A percentile compares a stretch with the other conserved stretches of the same genome.
phyloP scores from a whole-genome alignment of 495 filamentous ascomycete genomes.

The Rusavskia elegans region DNA sequence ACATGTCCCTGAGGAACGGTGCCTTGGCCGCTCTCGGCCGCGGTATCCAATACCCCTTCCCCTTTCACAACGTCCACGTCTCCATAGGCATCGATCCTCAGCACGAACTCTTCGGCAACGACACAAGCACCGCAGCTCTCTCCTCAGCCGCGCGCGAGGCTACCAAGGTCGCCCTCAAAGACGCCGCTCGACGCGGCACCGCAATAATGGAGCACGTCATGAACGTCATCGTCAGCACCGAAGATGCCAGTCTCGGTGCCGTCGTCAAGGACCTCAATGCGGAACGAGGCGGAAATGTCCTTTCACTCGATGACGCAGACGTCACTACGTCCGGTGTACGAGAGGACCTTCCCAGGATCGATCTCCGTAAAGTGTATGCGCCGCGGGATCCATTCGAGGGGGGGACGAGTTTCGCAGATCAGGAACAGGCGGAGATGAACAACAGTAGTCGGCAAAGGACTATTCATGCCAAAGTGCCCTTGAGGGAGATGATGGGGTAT shows the following conservation, averaged over 20 bases:
- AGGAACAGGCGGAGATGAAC: constrained; percentile 6
- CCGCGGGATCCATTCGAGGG: constrained; percentile 69
- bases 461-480: constrained; percentile 70
- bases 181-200: constrained; percentile 29
- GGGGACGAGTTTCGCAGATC: constrained; percentile 18
- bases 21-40: constrained; percentile 71
- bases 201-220: constrained; percentile 86
- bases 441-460: constrained; percentile 31
- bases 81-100: constrained; percentile 48
- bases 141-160: constrained; percentile 62
- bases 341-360: constrained; percentile 31
- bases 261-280: constrained; percentile 86
- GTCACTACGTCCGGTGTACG: constrained; percentile 13
- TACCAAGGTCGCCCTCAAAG: constrained; percentile 46
- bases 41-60: constrained; percentile 61
- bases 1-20: constrained; percentile 57
- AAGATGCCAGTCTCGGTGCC: constrained; percentile 62
- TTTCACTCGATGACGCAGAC: constrained; percentile 57
- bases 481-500: constrained; percentile 97
- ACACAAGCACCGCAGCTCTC: constrained; percentile 58
- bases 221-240: constrained; percentile 66
- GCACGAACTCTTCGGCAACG: constrained; percentile 47
- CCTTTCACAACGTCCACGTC: constrained; percentile 55
- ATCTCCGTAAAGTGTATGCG: constrained; percentile 58
- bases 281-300: constrained; percentile 66